Conservation (phyloP, 2,329 filamentous ascomycete genomes). For the Chrysoporthe deuterocubensis region DNA sequence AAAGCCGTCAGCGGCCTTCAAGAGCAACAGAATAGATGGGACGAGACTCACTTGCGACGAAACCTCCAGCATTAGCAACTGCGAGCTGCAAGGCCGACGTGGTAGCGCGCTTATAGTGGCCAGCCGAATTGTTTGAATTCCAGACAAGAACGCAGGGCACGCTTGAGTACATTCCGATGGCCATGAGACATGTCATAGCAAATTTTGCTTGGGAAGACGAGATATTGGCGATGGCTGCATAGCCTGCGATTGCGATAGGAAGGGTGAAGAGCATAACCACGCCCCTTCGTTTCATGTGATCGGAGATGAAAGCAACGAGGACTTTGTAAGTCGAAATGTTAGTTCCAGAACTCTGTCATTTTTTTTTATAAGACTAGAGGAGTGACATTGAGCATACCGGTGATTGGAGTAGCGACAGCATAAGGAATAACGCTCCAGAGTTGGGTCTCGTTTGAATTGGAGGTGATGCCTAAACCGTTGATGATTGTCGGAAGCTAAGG, state of each 20-base stretch:
- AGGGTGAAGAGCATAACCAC: conserved; percentile 66
- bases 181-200: conserved; percentile 71
- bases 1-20: neutral
- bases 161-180: conserved; percentile 65
- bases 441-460: conserved; percentile 60
- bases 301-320: conserved; percentile 60
- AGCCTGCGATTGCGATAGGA: conserved; percentile 67
- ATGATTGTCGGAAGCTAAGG: conserved; percentile 66
- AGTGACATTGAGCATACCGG: conserved; percentile 42
- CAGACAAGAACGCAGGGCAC: conserved; percentile 68
- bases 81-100: conserved; percentile 67
- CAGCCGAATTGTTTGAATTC: conserved; percentile 70
- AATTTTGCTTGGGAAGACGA: conserved; percentile 58
- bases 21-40: neutral
- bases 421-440: conserved; percentile 69
- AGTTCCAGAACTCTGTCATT: neutral
- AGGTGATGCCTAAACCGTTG: conserved; percentile 56
- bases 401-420: conserved; percentile 60
- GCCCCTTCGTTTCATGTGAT: conserved; percentile 63
- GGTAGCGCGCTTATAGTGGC: conserved; percentile 72
- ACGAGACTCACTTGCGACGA: conserved; percentile 58
- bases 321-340: conserved; percentile 38
- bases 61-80: conserved; percentile 69
- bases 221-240: conserved; percentile 64
- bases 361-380: neutral